These are phyloP conservation scores for Krasilnikovozyma curviuscula DNA, from an alignment of 768 basidiomycete species.

Conservation along the genomic window DNA sequence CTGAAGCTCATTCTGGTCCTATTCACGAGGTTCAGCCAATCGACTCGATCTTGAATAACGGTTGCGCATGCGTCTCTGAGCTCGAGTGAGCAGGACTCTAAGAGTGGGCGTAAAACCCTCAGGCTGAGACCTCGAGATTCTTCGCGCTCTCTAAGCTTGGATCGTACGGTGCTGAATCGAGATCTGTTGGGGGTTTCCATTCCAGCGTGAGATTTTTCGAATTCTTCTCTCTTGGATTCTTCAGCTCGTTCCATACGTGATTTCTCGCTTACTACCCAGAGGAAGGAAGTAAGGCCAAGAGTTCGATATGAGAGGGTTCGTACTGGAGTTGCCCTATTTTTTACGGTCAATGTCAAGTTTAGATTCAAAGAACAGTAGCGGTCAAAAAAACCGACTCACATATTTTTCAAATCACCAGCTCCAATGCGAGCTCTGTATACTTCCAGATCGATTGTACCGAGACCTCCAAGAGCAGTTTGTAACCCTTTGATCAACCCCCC, in stretches of 20 bases:
- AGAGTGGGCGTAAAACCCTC: constrained; percentile 22
- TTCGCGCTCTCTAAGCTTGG: constrained; percentile 10
- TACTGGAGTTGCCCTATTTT: no score
- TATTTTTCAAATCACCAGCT: constrained; percentile 19
- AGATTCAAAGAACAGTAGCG: no score
- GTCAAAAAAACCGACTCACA: constrained; percentile 16
- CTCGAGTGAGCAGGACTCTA: constrained; percentile 14
- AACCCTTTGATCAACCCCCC: constrained; percentile 15
- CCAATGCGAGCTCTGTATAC: constrained; percentile 21
- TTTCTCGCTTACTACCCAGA: no score
- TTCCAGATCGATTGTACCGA: constrained; percentile 22
- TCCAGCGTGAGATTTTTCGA: no score
- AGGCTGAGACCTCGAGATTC: constrained; percentile 16
- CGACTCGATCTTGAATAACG: constrained; percentile 17
- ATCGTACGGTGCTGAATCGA: constrained; percentile 9
- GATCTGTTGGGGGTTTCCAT: no score
- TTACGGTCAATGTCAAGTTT: no score
- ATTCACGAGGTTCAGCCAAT: constrained; percentile 23
- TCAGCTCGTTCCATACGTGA: no score
- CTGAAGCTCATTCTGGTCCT: constrained; percentile 17
- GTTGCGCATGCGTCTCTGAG: constrained; percentile 17
- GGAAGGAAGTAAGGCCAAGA: no score
- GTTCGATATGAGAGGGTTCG: no score
- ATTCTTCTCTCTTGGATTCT: no score
- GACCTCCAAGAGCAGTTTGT: constrained; percentile 15